Evolutionary conservation across 2,329 filamentous ascomycete species (phyloP).

Genomic region (Alternaria metachromatica): DNA sequence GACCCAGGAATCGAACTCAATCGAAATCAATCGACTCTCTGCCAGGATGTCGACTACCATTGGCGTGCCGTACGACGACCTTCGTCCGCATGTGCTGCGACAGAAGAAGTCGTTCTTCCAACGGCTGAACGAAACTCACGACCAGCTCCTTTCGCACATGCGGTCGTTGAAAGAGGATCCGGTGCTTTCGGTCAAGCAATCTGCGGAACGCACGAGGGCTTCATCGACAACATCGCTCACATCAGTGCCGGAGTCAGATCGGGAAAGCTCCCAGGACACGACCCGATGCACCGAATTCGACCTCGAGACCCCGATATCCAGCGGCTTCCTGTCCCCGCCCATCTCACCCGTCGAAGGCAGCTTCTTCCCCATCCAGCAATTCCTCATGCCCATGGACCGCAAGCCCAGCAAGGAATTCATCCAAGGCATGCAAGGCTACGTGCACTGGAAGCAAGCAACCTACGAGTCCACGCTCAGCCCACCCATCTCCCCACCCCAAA

Average conservation of each 20-base stretch:
- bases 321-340: constrained; percentile 6
- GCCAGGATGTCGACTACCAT: constrained; percentile 21
- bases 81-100: constrained; percentile 11
- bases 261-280: constrained; percentile 3
- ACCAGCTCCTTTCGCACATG: constrained; percentile 16
- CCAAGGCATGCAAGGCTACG: constrained; percentile 15
- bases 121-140: constrained; percentile 18
- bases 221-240: constrained; percentile 8
- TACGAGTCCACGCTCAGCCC: constrained; percentile 1
- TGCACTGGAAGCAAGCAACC: constrained; percentile 13
- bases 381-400: constrained; percentile 8
- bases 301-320: neutral
- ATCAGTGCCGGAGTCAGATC: constrained; percentile 10
- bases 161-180: constrained; percentile 12
- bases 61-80: constrained; percentile 14
- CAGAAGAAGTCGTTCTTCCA: constrained; percentile 24
- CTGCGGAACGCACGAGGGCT: constrained; percentile 4
- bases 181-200: neutral
- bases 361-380: constrained; percentile 14
- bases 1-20: neutral
- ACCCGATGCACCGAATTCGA: constrained; percentile 6
- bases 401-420: constrained; percentile 7
- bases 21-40: neutral
- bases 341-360: constrained; percentile 6
- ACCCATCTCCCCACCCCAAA: constrained; percentile 8